These are phyloP conservation scores for Sporothrix humicola DNA, from an alignment of 2,329 filamentous ascomycete genomes.

Conservation along the genomic window DNA sequence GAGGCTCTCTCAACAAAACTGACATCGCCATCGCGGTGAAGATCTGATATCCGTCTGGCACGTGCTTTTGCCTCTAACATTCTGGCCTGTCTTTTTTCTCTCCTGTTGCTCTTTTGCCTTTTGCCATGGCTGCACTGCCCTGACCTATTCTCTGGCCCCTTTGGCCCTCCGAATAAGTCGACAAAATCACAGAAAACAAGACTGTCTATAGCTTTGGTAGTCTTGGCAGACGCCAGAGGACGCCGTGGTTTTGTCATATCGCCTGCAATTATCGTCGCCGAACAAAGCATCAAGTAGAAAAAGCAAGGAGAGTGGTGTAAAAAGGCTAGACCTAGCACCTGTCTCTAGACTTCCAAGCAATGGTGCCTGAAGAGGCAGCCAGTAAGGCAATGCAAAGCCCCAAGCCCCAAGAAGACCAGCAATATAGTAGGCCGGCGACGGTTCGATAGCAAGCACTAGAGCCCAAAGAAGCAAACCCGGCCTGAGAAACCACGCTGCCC, in stretches of 20 bases:
- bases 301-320: not conserved
- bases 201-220: not conserved
- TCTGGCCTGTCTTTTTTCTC: not conserved
- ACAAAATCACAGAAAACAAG: not conserved
- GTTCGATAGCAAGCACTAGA: not conserved
- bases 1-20: slow-evolving; percentile 21
- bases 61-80: not conserved
- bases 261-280: not conserved
- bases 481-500: not conserved
- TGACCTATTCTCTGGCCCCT: no score
- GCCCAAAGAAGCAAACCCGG: slow-evolving; percentile 6
- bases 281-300: not conserved
- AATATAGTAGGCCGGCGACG: not conserved
- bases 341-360: not conserved
- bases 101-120: not conserved
- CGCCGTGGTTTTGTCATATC: not conserved
- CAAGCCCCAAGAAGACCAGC: no score
- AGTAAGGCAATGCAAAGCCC: no score
- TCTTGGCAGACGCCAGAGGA: slow-evolving; percentile 17
- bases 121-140: slow-evolving; percentile 24
- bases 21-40: not conserved
- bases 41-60: not conserved
- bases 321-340: not conserved
- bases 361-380: not conserved
- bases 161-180: no score